Conservation (phyloP, 306 rosid genomes). For the Betula pendula region DNA sequence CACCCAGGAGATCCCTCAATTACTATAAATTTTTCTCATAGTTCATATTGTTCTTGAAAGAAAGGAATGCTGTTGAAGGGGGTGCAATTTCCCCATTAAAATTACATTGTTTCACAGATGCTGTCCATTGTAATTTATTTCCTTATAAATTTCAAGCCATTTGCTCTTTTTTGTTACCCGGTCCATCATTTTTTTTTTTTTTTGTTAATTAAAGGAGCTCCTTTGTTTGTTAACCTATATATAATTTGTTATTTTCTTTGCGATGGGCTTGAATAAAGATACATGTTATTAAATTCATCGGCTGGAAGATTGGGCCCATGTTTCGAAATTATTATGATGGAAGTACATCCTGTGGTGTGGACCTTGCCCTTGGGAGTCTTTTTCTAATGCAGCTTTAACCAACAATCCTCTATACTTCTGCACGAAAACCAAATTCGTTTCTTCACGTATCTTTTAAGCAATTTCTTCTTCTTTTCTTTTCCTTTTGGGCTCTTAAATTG, state of each 20-base stretch:
- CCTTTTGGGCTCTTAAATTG: background rate
- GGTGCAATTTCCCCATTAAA: conserved; percentile 16
- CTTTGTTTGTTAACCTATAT: background rate
- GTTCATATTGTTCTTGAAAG: conserved; percentile 28
- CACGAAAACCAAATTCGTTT: background rate
- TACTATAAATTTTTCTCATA: conserved; percentile 31
- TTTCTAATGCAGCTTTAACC: background rate
- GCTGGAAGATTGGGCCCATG: background rate
- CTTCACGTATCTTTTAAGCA: background rate
- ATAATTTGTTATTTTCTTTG: background rate
- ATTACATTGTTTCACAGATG: conserved; percentile 32
- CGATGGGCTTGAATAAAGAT: background rate
- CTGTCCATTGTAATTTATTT: conserved; percentile 34
- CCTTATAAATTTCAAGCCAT: background rate
- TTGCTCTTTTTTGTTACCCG: background rate
- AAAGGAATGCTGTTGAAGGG: conserved; percentile 16
- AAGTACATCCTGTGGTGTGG: background rate
- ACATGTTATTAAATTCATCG: background rate
- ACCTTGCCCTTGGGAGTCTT: background rate
- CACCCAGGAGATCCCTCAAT: conserved; percentile 31
- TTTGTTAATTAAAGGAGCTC: too few relatives aligned
- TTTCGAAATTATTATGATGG: background rate
- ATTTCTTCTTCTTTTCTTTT: conserved; percentile 5
- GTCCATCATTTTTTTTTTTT: too few relatives aligned
- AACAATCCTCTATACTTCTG: too few relatives aligned